Base-by-base conservation (phyloP, 805 yeast genomes). In the Kodamaea kaohsiungensis region DNA sequence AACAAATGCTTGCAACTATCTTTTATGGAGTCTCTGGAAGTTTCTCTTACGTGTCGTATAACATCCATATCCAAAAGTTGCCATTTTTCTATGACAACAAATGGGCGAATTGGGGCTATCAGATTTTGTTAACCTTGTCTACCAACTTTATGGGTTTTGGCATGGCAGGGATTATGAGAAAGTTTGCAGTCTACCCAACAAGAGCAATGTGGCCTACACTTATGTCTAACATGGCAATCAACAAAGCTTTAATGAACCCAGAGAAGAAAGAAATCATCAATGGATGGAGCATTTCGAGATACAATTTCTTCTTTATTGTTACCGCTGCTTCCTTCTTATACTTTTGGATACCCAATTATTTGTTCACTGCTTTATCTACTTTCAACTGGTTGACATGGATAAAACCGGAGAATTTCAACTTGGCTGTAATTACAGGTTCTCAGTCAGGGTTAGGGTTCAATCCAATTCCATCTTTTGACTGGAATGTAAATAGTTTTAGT, bases 341-440 rank as follows among this genome's bases (percentile, higher is more conserved):
- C 61, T 73, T 68, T 59, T 79, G 83, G 83, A 18, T 79, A 18
- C 83, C 83, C 35, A 61, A 73, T 52, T 79, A 73, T 56, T 43
- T 78, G 8, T 76, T 78, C 59, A 56, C 61, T 13, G 80, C 79
- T 2, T 61, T 79, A 9, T 75, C 78, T 5, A 61, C 68, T 2
- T 79, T 79, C 66, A 75, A 76, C 59, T 84, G 88, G 88, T 73
- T 81, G 59, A 75, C 81, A 2, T 84, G 87, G 87, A 83, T 83
- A 47, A 66, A 68, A 3, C 87, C 86, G 12, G 56, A 75, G 39
- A 82, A 80, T 62, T 69, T 76, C 54, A 75, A 76, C 58, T 64
- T 83, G 51, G 81, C 82, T 13, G 61, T 66, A 7, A 65, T 83
- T n/a, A 79, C 85, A 10, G 87, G 88, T 25, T 63, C 71, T 13